phyloP scores from a whole-genome alignment of 768 basidiomycete species.

The Butyriboletus loyo region DNA sequence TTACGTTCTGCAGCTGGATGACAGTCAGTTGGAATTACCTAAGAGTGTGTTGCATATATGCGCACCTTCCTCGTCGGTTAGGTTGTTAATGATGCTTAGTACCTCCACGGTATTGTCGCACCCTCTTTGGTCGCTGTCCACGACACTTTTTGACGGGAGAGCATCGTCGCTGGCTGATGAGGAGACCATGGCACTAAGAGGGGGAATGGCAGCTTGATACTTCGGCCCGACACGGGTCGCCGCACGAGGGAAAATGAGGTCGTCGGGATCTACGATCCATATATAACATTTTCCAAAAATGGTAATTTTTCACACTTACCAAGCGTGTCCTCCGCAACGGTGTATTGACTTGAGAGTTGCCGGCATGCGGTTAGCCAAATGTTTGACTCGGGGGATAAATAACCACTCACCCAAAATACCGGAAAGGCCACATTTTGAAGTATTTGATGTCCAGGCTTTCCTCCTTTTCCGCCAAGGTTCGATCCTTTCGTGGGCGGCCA shows the following conservation, averaged over 20 bases:
- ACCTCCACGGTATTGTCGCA: conserved; percentile 73
- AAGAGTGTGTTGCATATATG: conserved; percentile 16
- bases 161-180: conserved; percentile 29
- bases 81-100: conserved; percentile 58
- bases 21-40: conserved; percentile 21
- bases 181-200: conserved; percentile 32
- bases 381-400: neutral
- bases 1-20: conserved; percentile 56
- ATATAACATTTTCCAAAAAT: conserved; percentile 23
- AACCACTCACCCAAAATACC: conserved; percentile 87
- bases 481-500: conserved; percentile 77
- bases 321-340: conserved; percentile 87
- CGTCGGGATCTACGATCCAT: conserved; percentile 76
- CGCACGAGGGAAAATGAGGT: conserved; percentile 93
- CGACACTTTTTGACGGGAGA: neutral
- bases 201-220: conserved; percentile 68
- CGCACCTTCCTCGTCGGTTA: conserved; percentile 69
- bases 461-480: conserved; percentile 68
- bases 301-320: conserved; percentile 45
- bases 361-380: conserved; percentile 12
- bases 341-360: conserved; percentile 63
- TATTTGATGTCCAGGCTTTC: conserved; percentile 77
- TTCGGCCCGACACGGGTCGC: conserved; percentile 88
- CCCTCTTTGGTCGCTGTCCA: conserved; percentile 54
- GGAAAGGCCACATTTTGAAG: conserved; percentile 90